phyloP scores from a whole-genome alignment of 768 basidiomycete genomes.

The Boletus reticuloceps region DNA sequence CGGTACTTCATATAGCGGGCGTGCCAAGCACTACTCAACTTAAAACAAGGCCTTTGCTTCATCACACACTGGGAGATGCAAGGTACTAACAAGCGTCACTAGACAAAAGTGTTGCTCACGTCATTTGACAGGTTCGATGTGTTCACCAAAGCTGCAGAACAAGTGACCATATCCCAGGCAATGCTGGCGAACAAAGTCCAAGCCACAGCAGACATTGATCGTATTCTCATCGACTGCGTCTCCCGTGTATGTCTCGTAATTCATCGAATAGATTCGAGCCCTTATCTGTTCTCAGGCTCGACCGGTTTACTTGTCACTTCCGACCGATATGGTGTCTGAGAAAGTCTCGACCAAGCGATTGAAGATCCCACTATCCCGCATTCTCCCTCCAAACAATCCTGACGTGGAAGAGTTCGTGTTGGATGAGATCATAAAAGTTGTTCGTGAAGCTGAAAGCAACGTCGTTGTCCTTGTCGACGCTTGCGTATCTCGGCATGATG shows the following conservation, averaged over 20 bases:
- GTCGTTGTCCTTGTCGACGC: slow-evolving; percentile 80
- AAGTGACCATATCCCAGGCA: slow-evolving; percentile 72
- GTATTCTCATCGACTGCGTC: slow-evolving; percentile 68
- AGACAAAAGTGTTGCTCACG: background rate
- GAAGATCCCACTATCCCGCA: slow-evolving; percentile 51
- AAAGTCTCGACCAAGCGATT: slow-evolving; percentile 67
- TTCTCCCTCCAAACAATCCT: slow-evolving; percentile 51
- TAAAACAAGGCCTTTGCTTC: slow-evolving; percentile 68
- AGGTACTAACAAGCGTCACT: slow-evolving; percentile 36
- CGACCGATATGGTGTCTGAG: slow-evolving; percentile 74
- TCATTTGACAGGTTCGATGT: slow-evolving; percentile 61
- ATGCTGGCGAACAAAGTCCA: slow-evolving; percentile 48
- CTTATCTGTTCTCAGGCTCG: slow-evolving; percentile 49
- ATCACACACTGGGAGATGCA: slow-evolving; percentile 87
- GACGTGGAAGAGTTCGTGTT: slow-evolving; percentile 67
- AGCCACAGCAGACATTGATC: slow-evolving; percentile 74
- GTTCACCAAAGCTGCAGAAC: slow-evolving; percentile 70
- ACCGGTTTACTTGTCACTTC: slow-evolving; percentile 85
- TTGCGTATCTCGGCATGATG: slow-evolving; percentile 72
- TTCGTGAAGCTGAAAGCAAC: slow-evolving; percentile 57
- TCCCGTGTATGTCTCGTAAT: slow-evolving; percentile 39
- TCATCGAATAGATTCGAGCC: background rate
- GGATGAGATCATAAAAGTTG: slow-evolving; percentile 63
- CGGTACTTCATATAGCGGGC: slow-evolving; percentile 86
- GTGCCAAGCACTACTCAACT: slow-evolving; percentile 75